These are phyloP conservation scores for Ceriops zippeliana DNA, from an alignment of 345 rosid genomes.

Conservation along the genomic window DNA sequence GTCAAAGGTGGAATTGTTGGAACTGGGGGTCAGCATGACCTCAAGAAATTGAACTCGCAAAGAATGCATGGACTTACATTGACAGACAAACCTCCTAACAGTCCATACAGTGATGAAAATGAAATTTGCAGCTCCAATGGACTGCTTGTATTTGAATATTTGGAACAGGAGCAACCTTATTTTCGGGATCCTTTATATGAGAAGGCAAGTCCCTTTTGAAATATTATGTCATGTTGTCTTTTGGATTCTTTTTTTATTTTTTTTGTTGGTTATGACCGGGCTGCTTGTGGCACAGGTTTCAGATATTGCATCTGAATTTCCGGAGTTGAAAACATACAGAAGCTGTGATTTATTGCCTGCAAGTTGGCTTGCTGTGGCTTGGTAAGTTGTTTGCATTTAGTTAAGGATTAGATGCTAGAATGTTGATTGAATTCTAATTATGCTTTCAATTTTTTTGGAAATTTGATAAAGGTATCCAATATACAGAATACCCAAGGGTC, in stretches of 20 bases:
- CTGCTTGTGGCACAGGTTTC: slow-evolving; percentile 36
- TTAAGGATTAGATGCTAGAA: not conserved
- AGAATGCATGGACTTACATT: slow-evolving; percentile 31
- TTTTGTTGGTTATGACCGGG: slow-evolving; percentile 12
- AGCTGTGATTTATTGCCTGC: slow-evolving; percentile 76
- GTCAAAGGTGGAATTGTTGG: slow-evolving; percentile 21
- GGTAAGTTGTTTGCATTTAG: slow-evolving; percentile 39
- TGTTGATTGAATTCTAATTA: slow-evolving; percentile 5
- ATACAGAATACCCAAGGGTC: slow-evolving; percentile 80
- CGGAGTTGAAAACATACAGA: slow-evolving; percentile 50
- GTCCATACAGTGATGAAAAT: slow-evolving; percentile 37
- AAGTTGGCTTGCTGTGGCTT: slow-evolving; percentile 87
- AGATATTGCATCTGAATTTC: slow-evolving; percentile 50
- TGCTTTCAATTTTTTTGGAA: slow-evolving; percentile 13
- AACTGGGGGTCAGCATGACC: slow-evolving; percentile 24
- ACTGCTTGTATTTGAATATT: slow-evolving; percentile 42
- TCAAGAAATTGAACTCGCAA: slow-evolving; percentile 24
- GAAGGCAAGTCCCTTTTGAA: slow-evolving; percentile 38
- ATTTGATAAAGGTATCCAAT: slow-evolving; percentile 68
- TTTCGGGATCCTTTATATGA: slow-evolving; percentile 53
- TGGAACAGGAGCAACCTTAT: slow-evolving; percentile 58
- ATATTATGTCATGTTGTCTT: not conserved
- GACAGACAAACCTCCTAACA: slow-evolving; percentile 25
- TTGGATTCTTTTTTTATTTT: not conserved
- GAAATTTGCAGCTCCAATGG: slow-evolving; percentile 33